Evolutionary conservation across 371 early-diverging fungal species (phyloP).

Genomic region (Mucor saturninus): DNA sequence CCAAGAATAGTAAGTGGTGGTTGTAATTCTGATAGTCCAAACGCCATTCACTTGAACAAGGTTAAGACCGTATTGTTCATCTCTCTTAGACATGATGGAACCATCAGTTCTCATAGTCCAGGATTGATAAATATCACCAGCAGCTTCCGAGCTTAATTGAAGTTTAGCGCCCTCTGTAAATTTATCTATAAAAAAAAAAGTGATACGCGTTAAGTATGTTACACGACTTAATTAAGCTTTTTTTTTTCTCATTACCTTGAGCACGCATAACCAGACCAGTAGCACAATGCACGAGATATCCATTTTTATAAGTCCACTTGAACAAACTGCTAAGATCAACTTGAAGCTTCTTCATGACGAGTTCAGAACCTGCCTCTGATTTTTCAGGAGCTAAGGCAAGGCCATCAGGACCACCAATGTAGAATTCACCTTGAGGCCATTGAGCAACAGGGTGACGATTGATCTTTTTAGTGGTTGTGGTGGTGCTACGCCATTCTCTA

Average conservation of each 20-base stretch:
- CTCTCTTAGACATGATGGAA: conserved; percentile 33
- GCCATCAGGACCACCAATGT: conserved; percentile 38
- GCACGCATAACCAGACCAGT: conserved; percentile 44
- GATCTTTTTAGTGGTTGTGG: conserved; percentile 7
- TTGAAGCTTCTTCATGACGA: conserved; percentile 40
- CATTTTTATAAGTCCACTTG: conserved; percentile 51
- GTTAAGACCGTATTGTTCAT: conserved; percentile 34
- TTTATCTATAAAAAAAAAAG: conserved; percentile 21
- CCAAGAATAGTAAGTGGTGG: conserved; percentile 39
- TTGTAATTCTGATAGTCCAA: conserved; percentile 33
- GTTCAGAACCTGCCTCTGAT: conserved; percentile 34
- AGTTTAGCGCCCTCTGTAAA: conserved; percentile 32
- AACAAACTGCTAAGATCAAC: conserved; percentile 18
- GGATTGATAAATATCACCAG: conserved; percentile 32
- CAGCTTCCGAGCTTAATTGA: conserved; percentile 27
- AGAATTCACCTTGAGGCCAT: conserved; percentile 46
- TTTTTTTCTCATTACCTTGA: conserved; percentile 32
- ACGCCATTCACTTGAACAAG: conserved; percentile 27
- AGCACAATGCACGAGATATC: conserved; percentile 54
- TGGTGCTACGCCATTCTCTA: conserved; percentile 25
- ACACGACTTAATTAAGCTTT: neutral
- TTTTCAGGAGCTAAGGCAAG: conserved; percentile 40
- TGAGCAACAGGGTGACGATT: conserved; percentile 33
- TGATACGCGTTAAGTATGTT: conserved; percentile 12
- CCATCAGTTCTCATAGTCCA: conserved; percentile 50